These are phyloP conservation scores for Phytophthora sp. DNA, from an alignment of 352 stramenopile species.

Conservation along the genomic window DNA sequence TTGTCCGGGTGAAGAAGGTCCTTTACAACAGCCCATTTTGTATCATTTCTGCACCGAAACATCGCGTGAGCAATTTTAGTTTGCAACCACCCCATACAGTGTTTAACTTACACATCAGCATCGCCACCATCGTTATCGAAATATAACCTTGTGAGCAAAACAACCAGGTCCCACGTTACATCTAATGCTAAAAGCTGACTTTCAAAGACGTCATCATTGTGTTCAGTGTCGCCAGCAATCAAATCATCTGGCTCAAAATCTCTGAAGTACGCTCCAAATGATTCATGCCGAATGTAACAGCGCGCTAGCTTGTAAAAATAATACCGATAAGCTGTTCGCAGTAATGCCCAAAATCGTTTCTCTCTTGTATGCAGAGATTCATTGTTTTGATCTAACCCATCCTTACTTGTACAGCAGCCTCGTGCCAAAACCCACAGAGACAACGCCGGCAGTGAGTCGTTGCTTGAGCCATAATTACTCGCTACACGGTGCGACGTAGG, in stretches of 20 bases:
- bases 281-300: slow-evolving; percentile 44
- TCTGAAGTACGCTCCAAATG: slow-evolving; percentile 48
- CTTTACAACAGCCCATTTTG: slow-evolving; percentile 55
- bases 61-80: background rate
- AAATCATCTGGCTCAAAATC: slow-evolving; percentile 16
- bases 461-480: background rate
- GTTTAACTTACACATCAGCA: slow-evolving; percentile 22
- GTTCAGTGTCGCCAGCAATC: background rate
- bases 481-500: slow-evolving; percentile 58
- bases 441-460: slow-evolving; percentile 36
- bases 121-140: background rate
- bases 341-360: slow-evolving; percentile 58
- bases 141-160: slow-evolving; percentile 27
- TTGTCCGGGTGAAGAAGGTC: slow-evolving; percentile 46
- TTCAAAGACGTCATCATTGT: slow-evolving; percentile 30
- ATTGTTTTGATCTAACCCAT: slow-evolving; percentile 18
- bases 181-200: slow-evolving; percentile 37
- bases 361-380: slow-evolving; percentile 30
- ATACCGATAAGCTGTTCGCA: slow-evolving; percentile 50
- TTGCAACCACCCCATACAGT: background rate
- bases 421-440: slow-evolving; percentile 70
- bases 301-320: slow-evolving; percentile 47
- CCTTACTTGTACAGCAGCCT: slow-evolving; percentile 34
- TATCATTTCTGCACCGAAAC: slow-evolving; percentile 33
- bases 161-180: slow-evolving; percentile 35